Base-by-base conservation (phyloP, 2,329 filamentous ascomycete genomes). In the Furcasterigmium furcatum region DNA sequence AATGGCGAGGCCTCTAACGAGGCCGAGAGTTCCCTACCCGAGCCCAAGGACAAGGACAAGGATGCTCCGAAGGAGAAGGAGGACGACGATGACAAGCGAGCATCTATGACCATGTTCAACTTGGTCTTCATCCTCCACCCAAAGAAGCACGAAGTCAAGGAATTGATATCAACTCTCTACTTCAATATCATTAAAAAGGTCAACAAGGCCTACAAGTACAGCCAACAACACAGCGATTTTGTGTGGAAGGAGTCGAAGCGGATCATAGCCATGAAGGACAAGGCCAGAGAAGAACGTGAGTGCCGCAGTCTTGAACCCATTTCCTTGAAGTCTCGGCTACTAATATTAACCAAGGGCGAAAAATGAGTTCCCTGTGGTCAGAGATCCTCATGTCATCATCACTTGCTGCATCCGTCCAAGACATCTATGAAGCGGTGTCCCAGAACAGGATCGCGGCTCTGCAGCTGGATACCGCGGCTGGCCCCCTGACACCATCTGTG, bases 81-180 rank as follows among this genome's bases (percentile, higher is more conserved):
- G 46, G 65, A 79, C 47, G 65, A 73, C 34, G 75, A 85, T 50
- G 74, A 82, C 58, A 84, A 88, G 61, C 73, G 74, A 54, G 81
- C 77, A 53, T 80, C 81, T 39, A 91, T 97, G 88, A 91, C 85
- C 51, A 97, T 97, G 92, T 99, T 99, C 68, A 95, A 96, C 63
- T 80, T 96, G 10, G 91, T 97, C 20, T 97, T 97, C 63, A 88
- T 96, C 42, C 72, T 96, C 52, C 87, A 89, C 54, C 88, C 91
- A 4, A 85, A 85, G 41, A 82, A 85, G 43, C 74, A 91, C 46
- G 88, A 96, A 59, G 84, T 87, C 53, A 87, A 88, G 46, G 75
- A 79, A 72, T 58, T 95, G 38, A 80, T 86, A 36, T 88, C 95
- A 52, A 84, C 71, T 5, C 66, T 96, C 60, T 96, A 96, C 63